Evolutionary conservation across 1,284 basidiomycete species (phyloP).

Genomic region (Ustilago bromivora): DNA sequence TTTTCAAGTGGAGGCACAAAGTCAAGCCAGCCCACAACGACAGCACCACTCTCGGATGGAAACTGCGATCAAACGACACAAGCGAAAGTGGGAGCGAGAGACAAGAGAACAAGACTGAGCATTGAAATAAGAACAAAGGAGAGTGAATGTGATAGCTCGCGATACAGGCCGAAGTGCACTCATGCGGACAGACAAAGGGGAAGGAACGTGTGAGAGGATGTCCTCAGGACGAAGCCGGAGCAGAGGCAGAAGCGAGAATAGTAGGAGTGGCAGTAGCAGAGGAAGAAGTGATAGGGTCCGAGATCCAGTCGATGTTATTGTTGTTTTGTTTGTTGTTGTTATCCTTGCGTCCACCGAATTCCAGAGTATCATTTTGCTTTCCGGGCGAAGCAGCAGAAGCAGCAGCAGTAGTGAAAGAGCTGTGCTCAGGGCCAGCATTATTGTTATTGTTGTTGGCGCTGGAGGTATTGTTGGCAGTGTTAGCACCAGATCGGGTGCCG

Average conservation of each 20-base stretch:
- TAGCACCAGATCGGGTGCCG: constrained; percentile 25
- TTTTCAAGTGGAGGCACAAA: too few species aligned
- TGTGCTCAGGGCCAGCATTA: not conserved
- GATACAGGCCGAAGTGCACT: not conserved
- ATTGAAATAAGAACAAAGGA: not conserved
- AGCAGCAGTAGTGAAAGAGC: not conserved
- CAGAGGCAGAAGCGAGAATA: not conserved
- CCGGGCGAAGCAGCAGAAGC: constrained; percentile 8
- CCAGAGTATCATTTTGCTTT: constrained; percentile 19
- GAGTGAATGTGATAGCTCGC: not conserved
- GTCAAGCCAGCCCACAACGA: too few species aligned
- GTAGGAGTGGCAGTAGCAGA: not conserved
- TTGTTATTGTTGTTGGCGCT: constrained; percentile 1
- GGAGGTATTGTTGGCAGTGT: constrained; percentile 3
- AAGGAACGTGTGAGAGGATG: not conserved
- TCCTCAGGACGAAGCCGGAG: not conserved
- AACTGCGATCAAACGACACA: too few species aligned
- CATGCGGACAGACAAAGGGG: not conserved
- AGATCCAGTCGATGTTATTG: constrained; percentile 22
- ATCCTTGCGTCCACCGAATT: constrained; percentile 34
- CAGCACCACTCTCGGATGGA: too few species aligned
- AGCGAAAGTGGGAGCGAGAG: too few species aligned
- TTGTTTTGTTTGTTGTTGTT: constrained; percentile 1
- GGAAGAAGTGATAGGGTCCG: constrained; percentile 14
- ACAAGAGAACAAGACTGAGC: too few species aligned